Conservation (phyloP, 2,329 filamentous ascomycete species). For the Epichloe aotearoae region DNA sequence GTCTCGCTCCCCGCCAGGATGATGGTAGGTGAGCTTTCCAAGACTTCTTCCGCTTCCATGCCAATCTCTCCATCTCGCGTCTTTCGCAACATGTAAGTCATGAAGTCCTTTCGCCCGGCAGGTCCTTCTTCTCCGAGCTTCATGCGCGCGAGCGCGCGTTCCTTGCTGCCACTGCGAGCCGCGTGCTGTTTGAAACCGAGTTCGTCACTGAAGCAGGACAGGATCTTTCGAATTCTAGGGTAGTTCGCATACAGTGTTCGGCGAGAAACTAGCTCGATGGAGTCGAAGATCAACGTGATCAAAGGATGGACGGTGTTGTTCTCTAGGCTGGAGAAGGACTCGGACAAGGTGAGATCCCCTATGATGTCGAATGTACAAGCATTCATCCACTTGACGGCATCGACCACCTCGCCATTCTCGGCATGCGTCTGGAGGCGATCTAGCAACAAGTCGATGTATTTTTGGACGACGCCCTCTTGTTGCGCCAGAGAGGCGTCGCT, state of each 20-base stretch:
- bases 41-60: conserved; percentile 22
- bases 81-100: conserved; percentile 17
- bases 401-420: conserved; percentile 4
- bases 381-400: conserved; percentile 22
- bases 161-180: conserved; percentile 11
- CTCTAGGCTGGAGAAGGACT: conserved; percentile 25
- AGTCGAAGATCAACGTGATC: conserved; percentile 11
- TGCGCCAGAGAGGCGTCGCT: conserved; percentile 16
- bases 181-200: background rate
- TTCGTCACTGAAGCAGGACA: background rate
- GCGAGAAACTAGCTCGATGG: conserved; percentile 3
- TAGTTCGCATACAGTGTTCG: conserved; percentile 7
- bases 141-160: conserved; percentile 11
- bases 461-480: conserved; percentile 16
- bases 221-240: conserved; percentile 1
- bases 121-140: conserved; percentile 11
- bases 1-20: conserved; percentile 22
- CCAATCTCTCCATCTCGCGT: conserved; percentile 18
- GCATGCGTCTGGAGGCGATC: conserved; percentile 9
- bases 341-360: conserved; percentile 28
- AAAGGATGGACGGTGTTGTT: conserved; percentile 16
- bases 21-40: conserved; percentile 9
- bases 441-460: conserved; percentile 16
- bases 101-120: conserved; percentile 10
- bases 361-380: conserved; percentile 29